Evolutionary conservation across 2,329 filamentous ascomycete species (phyloP).

Genomic region (Epichloe aotearoae): DNA sequence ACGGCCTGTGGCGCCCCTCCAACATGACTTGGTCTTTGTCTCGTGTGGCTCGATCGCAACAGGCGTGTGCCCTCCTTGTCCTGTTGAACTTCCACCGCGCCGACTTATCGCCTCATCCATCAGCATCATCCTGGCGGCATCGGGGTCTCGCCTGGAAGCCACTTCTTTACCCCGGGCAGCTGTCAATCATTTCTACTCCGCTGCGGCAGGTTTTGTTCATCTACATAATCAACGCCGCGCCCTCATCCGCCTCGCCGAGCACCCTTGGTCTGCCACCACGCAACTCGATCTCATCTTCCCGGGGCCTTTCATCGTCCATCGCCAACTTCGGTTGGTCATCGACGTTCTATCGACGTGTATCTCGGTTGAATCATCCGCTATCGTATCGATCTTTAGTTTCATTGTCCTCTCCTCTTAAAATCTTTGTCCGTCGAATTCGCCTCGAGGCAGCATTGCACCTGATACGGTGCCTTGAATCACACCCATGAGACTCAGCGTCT

Average conservation of each 20-base stretch:
- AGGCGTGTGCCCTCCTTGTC: not conserved
- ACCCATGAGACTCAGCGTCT: slow-evolving; percentile 21
- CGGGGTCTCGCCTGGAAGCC: slow-evolving; percentile 4
- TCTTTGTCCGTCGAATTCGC: not conserved
- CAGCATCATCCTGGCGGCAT: not conserved
- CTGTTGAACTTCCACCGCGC: not conserved
- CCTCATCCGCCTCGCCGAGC: not conserved
- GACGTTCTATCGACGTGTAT: not conserved
- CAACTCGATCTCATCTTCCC: not conserved
- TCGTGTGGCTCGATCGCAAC: too few relatives aligned
- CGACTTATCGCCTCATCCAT: not conserved
- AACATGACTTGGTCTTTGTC: too few relatives aligned
- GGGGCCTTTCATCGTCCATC: not conserved
- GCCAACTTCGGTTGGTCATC: not conserved
- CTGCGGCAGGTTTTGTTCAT: not conserved
- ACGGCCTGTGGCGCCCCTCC: too few relatives aligned
- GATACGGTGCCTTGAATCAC: slow-evolving; percentile 4
- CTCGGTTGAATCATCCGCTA: not conserved
- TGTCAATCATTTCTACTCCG: slow-evolving; percentile 2
- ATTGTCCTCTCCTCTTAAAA: not conserved
- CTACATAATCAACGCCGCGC: not conserved
- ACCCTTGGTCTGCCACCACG: not conserved
- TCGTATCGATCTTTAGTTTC: not conserved
- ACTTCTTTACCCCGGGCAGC: not conserved
- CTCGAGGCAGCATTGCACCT: not conserved